Evolutionary conservation across 768 basidiomycete species (phyloP).

Genomic region (Candolleomyces eurysporus): DNA sequence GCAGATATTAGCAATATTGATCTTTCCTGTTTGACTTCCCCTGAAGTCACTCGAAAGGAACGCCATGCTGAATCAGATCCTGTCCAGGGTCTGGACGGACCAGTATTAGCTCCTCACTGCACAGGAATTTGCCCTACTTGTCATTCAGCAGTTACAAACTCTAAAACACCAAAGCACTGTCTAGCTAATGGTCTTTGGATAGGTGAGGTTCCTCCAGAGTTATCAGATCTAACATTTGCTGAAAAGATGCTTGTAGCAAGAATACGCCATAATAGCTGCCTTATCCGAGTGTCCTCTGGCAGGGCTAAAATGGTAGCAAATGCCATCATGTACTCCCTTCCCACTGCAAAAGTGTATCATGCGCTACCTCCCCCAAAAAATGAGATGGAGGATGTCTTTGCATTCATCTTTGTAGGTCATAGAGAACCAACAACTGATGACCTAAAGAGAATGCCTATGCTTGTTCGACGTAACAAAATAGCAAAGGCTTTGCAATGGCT

Average conservation of each 20-base stretch:
- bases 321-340: neutral
- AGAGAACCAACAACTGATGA: constrained; percentile 22
- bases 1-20: neutral
- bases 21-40: neutral
- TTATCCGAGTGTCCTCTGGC: constrained; percentile 16
- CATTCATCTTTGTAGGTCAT: constrained; percentile 30
- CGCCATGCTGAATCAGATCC: neutral
- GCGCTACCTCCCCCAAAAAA: neutral
- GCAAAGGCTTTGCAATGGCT: constrained; percentile 31
- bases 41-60: neutral
- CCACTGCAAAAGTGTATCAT: neutral
- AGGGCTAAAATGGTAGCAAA: constrained; percentile 1
- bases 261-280: constrained; percentile 18
- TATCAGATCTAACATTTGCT: constrained; percentile 19
- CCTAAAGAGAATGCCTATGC: constrained; percentile 20
- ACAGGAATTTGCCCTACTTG: neutral
- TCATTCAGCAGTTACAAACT: neutral
- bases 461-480: constrained; percentile 24
- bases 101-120: neutral
- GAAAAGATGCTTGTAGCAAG: constrained; percentile 24
- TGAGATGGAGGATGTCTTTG: constrained; percentile 31
- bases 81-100: neutral
- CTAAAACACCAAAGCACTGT: constrained; percentile 1
- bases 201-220: constrained; percentile 22
- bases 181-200: constrained; percentile 32